A percentile compares a stretch with the other conserved stretches of the same genome.
These are phyloP conservation scores for Globisporangium barbulae DNA, from an alignment of 352 stramenopile genomes.

Conservation along the genomic window DNA sequence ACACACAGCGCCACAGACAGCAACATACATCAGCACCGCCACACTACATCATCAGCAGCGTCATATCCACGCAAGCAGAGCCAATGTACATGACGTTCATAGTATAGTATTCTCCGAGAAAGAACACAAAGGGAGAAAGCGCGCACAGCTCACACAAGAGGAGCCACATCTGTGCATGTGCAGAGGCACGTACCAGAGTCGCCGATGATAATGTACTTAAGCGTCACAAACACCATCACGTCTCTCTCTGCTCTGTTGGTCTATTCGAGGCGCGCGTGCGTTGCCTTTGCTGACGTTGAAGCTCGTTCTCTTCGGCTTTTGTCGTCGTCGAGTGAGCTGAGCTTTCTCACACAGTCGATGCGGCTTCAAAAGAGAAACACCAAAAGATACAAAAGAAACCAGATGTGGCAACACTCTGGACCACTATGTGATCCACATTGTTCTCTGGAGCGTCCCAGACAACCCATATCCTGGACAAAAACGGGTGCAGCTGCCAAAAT, in stretches of 20 bases:
- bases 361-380: slow-evolving; percentile 2
- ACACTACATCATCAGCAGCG: neutral
- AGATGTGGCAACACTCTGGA: slow-evolving; percentile 1
- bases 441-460: neutral
- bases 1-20: neutral
- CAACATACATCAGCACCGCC: neutral
- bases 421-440: neutral
- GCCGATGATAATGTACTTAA: slow-evolving; percentile 90
- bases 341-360: neutral
- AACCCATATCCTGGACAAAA: neutral
- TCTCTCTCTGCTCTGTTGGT: neutral
- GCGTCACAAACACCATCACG: slow-evolving; percentile 83
- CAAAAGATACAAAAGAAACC: slow-evolving; percentile 19
- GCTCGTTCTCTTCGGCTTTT: neutral
- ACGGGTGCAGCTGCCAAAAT: neutral
- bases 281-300: neutral
- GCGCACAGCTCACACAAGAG: neutral
- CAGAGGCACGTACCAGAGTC: slow-evolving; percentile 47
- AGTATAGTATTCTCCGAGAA: neutral
- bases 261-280: neutral
- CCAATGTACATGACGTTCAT: neutral
- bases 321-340: neutral
- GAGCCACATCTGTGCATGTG: neutral
- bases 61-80: neutral
- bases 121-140: neutral